A percentile compares a stretch with the other conserved stretches of the same genome.
These are phyloP conservation scores for Solanum arcanum DNA, from an alignment of 257 asterid species.

Conservation along the genomic window DNA sequence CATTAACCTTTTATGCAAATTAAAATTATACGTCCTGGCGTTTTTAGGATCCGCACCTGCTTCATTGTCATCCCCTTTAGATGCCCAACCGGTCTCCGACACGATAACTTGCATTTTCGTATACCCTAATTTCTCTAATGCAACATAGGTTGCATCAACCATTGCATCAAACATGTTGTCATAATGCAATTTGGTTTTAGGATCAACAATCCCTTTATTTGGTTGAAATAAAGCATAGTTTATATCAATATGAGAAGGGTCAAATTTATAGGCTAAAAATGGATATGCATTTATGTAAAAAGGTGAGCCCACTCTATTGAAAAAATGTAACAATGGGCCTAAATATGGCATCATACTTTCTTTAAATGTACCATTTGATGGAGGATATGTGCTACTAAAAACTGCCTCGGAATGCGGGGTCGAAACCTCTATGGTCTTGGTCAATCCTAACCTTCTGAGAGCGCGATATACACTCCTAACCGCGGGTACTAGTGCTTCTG, in stretches of 20 bases:
- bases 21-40: constrained; percentile 46
- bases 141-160: constrained; percentile 64
- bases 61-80: constrained; percentile 51
- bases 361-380: constrained; percentile 70
- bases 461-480: constrained; percentile 58
- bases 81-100: constrained; percentile 85
- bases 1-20: constrained; percentile 37
- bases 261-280: constrained; percentile 57
- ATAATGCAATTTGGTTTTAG: constrained; percentile 48
- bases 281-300: constrained; percentile 81
- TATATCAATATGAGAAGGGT: constrained; percentile 45
- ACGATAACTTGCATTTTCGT: constrained; percentile 57
- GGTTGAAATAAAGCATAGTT: constrained; percentile 38
- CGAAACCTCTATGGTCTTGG: constrained; percentile 45
- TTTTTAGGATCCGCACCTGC: constrained; percentile 42
- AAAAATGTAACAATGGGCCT: constrained; percentile 55
- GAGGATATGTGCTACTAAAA: constrained; percentile 52
- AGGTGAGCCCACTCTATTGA: constrained; percentile 50
- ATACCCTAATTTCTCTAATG: constrained; percentile 54
- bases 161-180: constrained; percentile 81
- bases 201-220: constrained; percentile 44
- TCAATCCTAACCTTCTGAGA: constrained; percentile 23
- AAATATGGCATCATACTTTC: constrained; percentile 59
- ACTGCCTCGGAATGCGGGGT: constrained; percentile 78
- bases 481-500: constrained; percentile 73